A percentile compares a stretch with the other conserved stretches of the same genome.
These are phyloP conservation scores for Basidiobolus meristosporus DNA, from an alignment of 371 early-diverging fungal genomes.

Conservation along the genomic window DNA sequence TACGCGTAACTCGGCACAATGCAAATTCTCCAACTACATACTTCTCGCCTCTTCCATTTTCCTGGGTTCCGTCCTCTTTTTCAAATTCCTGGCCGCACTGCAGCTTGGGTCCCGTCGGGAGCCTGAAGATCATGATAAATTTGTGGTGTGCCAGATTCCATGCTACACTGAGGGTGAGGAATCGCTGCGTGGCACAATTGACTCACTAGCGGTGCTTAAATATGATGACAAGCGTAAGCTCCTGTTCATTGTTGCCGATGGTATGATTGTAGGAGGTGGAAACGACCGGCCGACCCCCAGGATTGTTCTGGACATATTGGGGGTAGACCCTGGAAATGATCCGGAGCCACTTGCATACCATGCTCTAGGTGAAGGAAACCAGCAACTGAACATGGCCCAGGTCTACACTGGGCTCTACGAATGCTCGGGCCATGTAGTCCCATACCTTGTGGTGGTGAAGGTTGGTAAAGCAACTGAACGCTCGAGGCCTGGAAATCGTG, in stretches of 20 bases:
- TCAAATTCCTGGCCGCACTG: conserved; percentile 85
- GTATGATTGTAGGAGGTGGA: conserved; percentile 90
- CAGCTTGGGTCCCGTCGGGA: conserved; percentile 54
- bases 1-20: conserved; percentile 52
- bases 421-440: conserved; percentile 71
- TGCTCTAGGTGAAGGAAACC: conserved; percentile 77
- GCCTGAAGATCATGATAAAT: conserved; percentile 75
- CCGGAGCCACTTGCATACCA: conserved; percentile 86
- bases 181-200: conserved; percentile 82
- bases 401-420: conserved; percentile 96
- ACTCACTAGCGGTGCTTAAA: conserved; percentile 77
- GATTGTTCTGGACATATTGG: conserved; percentile 87
- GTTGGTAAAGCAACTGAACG: conserved; percentile 66
- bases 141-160: conserved; percentile 85
- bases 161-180: conserved; percentile 96
- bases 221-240: conserved; percentile 94
- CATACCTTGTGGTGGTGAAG: conserved; percentile 91
- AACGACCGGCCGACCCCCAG: conserved; percentile 95
- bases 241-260: conserved; percentile 79
- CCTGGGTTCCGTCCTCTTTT: conserved; percentile 63
- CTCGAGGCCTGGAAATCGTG: conserved; percentile 90
- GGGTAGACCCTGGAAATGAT: conserved; percentile 67
- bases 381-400: conserved; percentile 90
- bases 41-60: conserved; percentile 57
- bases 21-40: conserved; percentile 79